Base-by-base conservation (phyloP, 2,329 filamentous ascomycete species). In the Microdochium paspali region DNA sequence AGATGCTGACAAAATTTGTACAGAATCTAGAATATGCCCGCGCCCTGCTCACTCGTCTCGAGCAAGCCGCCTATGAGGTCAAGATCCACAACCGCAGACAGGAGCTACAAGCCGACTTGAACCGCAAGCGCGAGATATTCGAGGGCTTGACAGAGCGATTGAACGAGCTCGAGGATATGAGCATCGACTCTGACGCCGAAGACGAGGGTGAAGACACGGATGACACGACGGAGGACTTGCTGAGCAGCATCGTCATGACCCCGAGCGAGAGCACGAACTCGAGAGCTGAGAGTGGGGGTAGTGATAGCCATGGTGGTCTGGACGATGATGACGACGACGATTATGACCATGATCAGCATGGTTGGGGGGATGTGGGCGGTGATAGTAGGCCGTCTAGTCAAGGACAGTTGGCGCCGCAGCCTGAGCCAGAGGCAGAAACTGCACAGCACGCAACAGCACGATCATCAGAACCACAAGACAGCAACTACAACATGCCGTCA, bases 1-100 rank as follows among this genome's bases (percentile, higher is more conserved):
- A 46, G 44, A 50, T 49, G 49, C 47, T 24, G 3, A 24, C 35
- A 45, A 18, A 44, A 10, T 35, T n/a, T 40, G 23, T 12, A 12
- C 52, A 87, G 79, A 90, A 89, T 57, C 70, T 91, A 51, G 78
- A 85, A 54, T 80, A 86, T 61, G 86, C 87, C 20, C 79, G 82
- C 35, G 75, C 73, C 0, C 73, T 87, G 25, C 77, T 90, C 48
- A 76, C 84, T 20, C 81, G 76, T 50, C 74, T 89, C 39, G 87
- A 90, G 61, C 84, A 87, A 56, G 79, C 85, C 55, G 74, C 80
- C 5, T 65, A 78, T 13, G 69, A 65, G n/a, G 66, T 82, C 52
- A 82, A 82, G 60, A 67, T 76, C 26, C 74, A 76, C 48, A 62
- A 72, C 4, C 77, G 76, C 49, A 77, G 80, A 55, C 71, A 80